Evolutionary conservation across 1,284 basidiomycete genomes (phyloP), one percentile per base, ranked within the genome.

Genomic region (Moesziomyces antarcticus): DNA sequence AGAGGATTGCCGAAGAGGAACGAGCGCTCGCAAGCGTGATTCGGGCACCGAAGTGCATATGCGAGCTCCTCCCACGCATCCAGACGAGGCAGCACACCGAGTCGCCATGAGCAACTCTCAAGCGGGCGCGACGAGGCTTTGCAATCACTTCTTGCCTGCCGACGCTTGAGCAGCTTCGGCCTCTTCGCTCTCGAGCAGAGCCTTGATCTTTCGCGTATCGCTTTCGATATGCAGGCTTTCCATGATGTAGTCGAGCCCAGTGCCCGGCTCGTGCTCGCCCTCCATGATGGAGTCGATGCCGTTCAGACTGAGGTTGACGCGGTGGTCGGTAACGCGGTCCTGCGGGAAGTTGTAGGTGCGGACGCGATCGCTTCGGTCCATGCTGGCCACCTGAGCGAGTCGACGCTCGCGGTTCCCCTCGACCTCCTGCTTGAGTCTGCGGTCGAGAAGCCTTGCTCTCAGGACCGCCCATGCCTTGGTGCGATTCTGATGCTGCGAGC

Each of bases 401-500:
- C 79, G 63, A 33, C 71, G 50, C 13, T 77, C 77, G 16, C 79
- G 73, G 30, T 80, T 81, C 2, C 66, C 60, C 14, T 65, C 75
- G 40, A 75, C 71, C 22, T 84, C 82, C 44, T 76, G 64, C 40
- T 73, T 70, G 52, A 83, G 55, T 20, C 64, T 74, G 16, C 73
- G 66, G 48, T 84, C 82, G 18, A 79, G 51, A 46, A 84, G 61
- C 24, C 82, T 52, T 10, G 80, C 82, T 5, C 81, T 67, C 37
- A 84, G 57, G 20, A 84, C 68, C 3, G 67, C 75, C 80, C 82
- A 84, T 20, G 82, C 82, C 49, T 81, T 80, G 35, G 76, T 65
- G 3, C 81, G 80, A 43, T 84, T 84, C 60, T 93, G 92, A 83
- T 99, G 96, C 83, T 99, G 96, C 80, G 92, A 94, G 10, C 97